Evolutionary conservation across 2,329 filamentous ascomycete genomes (phyloP).

Genomic region (Fusarium keratoplasticum): DNA sequence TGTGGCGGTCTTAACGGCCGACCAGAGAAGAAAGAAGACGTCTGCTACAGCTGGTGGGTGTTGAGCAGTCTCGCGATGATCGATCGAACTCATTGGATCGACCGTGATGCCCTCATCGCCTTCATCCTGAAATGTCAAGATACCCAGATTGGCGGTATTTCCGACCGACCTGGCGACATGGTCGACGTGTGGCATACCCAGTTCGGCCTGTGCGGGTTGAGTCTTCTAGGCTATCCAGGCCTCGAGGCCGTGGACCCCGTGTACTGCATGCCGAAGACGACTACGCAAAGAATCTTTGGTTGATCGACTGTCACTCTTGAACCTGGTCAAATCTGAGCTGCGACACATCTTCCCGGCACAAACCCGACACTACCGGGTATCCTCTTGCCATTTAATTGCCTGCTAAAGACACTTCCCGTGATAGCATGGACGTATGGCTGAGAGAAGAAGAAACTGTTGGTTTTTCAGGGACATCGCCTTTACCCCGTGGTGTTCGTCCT

Average conservation of each 20-base stretch:
- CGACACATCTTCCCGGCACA: neutral
- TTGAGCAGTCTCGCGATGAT: slow-evolving; percentile 92
- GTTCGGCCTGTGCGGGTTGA: slow-evolving; percentile 90
- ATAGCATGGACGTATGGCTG: slow-evolving; percentile 76
- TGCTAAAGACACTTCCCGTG: slow-evolving; percentile 61
- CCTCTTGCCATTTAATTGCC: slow-evolving; percentile 80
- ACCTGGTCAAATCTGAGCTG: neutral
- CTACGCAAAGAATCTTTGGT: slow-evolving; percentile 69
- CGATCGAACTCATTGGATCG: slow-evolving; percentile 90
- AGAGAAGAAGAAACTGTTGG: slow-evolving; percentile 65
- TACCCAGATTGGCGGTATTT: slow-evolving; percentile 82
- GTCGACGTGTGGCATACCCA: slow-evolving; percentile 97
- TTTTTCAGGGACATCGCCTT: slow-evolving; percentile 44
- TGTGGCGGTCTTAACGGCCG: slow-evolving; percentile 92
- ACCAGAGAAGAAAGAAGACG: slow-evolving; percentile 95
- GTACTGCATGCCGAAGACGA: slow-evolving; percentile 83
- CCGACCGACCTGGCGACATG: slow-evolving; percentile 92
- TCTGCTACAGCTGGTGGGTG: slow-evolving; percentile 99
- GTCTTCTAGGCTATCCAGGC: slow-evolving; percentile 81
- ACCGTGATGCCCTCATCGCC: slow-evolving; percentile 78
- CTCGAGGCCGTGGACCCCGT: slow-evolving; percentile 86
- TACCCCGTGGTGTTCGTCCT: slow-evolving; percentile 40
- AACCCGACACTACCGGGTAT: slow-evolving; percentile 4
- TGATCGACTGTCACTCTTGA: slow-evolving; percentile 26
- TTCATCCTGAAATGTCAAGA: slow-evolving; percentile 96